phyloP scores from a whole-genome alignment of 2,329 filamentous ascomycete species.

The Aspergillus bombycis region DNA sequence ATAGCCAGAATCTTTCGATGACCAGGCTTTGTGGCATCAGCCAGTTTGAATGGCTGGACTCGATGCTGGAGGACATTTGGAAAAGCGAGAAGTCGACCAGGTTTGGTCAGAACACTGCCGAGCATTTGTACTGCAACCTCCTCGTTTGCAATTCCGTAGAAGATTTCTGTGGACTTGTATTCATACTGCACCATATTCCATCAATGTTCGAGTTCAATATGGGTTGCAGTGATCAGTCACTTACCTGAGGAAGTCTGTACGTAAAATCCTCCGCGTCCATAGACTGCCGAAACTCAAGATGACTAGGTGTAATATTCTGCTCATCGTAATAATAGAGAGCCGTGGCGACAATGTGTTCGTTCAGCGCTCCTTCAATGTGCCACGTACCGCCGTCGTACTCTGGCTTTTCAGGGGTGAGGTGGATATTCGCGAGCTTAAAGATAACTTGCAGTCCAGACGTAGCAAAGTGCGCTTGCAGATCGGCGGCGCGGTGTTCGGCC shows the following conservation, averaged over 20 bases:
- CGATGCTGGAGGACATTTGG: slow-evolving; percentile 24
- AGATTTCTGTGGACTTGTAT: neutral
- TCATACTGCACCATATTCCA: neutral
- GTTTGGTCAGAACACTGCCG: slow-evolving; percentile 4
- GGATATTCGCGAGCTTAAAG: slow-evolving; percentile 65
- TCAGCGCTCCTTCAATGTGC: slow-evolving; percentile 54
- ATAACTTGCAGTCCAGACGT: slow-evolving; percentile 49
- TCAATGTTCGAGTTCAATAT: neutral
- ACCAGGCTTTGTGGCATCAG: slow-evolving; percentile 24
- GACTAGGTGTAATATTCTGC: slow-evolving; percentile 61
- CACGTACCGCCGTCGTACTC: slow-evolving; percentile 50
- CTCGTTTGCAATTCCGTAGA: slow-evolving; percentile 11
- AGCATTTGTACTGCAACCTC: slow-evolving; percentile 6
- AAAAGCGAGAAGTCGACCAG: slow-evolving; percentile 15
- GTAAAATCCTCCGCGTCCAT: neutral
- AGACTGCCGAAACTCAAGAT: slow-evolving; percentile 54
- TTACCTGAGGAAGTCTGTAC: neutral
- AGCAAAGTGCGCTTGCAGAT: slow-evolving; percentile 32
- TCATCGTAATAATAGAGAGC: slow-evolving; percentile 67
- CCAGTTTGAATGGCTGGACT: slow-evolving; percentile 24
- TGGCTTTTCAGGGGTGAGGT: slow-evolving; percentile 62
- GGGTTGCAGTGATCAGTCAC: neutral
- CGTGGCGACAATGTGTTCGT: slow-evolving; percentile 66
- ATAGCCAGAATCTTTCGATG: slow-evolving; percentile 31
- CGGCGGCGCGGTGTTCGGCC: neutral